Evolutionary conservation across 2,329 filamentous ascomycete genomes (phyloP).

Genomic region (Ophiostoma ulmi): DNA sequence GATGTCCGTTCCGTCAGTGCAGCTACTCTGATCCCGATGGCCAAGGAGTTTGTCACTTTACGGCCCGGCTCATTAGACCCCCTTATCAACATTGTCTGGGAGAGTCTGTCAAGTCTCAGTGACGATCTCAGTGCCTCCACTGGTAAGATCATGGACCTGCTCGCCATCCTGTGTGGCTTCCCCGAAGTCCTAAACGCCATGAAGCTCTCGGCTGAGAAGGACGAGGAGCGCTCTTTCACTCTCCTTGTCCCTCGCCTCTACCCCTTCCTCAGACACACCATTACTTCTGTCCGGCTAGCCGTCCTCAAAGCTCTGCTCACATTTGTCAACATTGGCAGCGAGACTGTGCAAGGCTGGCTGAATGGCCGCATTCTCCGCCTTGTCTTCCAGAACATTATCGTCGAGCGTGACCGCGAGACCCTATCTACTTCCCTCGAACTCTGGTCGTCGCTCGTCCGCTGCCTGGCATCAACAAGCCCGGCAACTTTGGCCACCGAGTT

Average conservation of each 20-base stretch:
- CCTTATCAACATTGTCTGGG: slow-evolving; percentile 93
- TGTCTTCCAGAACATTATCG: slow-evolving; percentile 90
- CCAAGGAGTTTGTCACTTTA: slow-evolving; percentile 85
- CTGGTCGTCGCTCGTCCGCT: slow-evolving; percentile 72
- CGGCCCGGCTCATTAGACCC: slow-evolving; percentile 71
- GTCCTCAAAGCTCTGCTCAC: slow-evolving; percentile 89
- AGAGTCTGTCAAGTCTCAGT: slow-evolving; percentile 91
- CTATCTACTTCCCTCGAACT: slow-evolving; percentile 79
- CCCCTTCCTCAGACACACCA: slow-evolving; percentile 93
- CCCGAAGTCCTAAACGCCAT: slow-evolving; percentile 88
- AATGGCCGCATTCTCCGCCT: slow-evolving; percentile 82
- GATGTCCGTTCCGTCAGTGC: slow-evolving; percentile 96
- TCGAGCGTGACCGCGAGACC: slow-evolving; percentile 82
- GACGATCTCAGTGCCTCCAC: slow-evolving; percentile 97
- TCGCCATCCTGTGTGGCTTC: slow-evolving; percentile 93
- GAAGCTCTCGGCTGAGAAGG: slow-evolving; percentile 78
- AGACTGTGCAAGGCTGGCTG: slow-evolving; percentile 82
- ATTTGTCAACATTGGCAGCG: slow-evolving; percentile 79
- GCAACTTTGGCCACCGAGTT: slow-evolving; percentile 68
- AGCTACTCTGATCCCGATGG: slow-evolving; percentile 93
- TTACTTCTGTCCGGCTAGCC: slow-evolving; percentile 88
- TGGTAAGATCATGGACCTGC: slow-evolving; percentile 94
- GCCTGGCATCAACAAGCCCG: slow-evolving; percentile 55
- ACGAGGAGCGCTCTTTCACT: slow-evolving; percentile 84
- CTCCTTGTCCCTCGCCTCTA: slow-evolving; percentile 89